Base-by-base conservation (phyloP, 1,284 basidiomycete species). In the Schizopora paradoxa region DNA sequence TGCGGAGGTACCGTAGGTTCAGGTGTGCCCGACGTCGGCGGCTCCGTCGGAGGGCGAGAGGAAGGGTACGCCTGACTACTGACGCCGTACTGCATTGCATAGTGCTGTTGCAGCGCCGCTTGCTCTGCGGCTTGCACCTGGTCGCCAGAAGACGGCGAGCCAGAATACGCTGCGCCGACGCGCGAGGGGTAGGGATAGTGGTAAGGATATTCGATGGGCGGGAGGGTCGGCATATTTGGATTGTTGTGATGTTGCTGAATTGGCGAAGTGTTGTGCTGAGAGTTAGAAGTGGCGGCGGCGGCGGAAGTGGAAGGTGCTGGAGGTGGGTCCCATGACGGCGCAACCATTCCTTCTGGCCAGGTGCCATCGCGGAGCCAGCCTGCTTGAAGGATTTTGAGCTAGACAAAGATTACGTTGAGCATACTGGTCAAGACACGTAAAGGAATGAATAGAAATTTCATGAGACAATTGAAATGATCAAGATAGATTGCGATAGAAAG, bases 321-420 rank as follows among this genome's bases (percentile, higher is more conserved):
- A 10, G 41, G 43, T 6, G 26, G 21, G n/a, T 51, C 45, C 45
- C 45, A 49, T n/a, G 36, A n/a, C 14, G 75, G 77, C 13, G 66
- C 77, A 7, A 68, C 61, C 22, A 72, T 68, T 16, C 74, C 79
- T 41, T 65, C 62, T 13, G 85, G 86, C 86, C 85, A 88, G 32
- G 81, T 86, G 32, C 76, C 70, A 50, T 88, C 85, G 43, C 76
- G 74, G 41, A 83, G 61, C 86, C 85, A 88, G 28, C 80, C 79
- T 29, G 79, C 74, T 58, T 83, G 75, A 35, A 86, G 61, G 47
- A 88, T 70, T 57, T 82, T 81, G 54, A 86, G 72, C 85, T 88
- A 35, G 4, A 26, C 6, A n/a, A 22, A 10, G 6, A 18, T 8
- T 22, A 21, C 14, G 18, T 6, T 32, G 21, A 6, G 37, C 26